phyloP scores from a whole-genome alignment of 176 grass and related monocot genomes.

The Triticum timopheevii region DNA sequence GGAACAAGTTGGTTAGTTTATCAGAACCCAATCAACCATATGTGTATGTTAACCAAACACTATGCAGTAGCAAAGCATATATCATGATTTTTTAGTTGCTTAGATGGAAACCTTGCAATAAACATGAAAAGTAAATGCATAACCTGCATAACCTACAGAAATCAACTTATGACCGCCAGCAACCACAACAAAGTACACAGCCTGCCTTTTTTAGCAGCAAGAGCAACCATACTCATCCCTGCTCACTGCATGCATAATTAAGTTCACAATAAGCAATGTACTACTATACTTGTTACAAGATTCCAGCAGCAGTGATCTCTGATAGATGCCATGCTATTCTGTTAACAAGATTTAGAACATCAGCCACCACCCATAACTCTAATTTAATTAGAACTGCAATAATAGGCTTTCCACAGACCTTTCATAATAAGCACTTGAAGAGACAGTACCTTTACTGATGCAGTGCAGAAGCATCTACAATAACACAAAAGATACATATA shows the following conservation, averaged over 20 bases:
- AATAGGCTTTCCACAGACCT: constrained; percentile 23
- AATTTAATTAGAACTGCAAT: background rate
- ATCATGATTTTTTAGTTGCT: background rate
- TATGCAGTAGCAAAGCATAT: background rate
- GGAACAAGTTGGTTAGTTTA: background rate
- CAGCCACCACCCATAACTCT: background rate
- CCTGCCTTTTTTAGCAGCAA: constrained; percentile 85
- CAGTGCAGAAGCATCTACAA: constrained; percentile 24
- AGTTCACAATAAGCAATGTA: background rate
- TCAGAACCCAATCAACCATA: background rate
- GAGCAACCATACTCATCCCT: constrained; percentile 94
- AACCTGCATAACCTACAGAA: constrained; percentile 26
- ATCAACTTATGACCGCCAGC: constrained; percentile 84
- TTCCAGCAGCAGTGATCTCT: background rate
- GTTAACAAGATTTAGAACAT: constrained; percentile 33
- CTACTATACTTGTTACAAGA: background rate
- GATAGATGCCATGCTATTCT: constrained; percentile 33
- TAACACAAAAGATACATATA: constrained; percentile 12
- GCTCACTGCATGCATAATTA: background rate
- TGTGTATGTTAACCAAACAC: background rate
- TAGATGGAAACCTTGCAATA: background rate
- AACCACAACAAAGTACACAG: constrained; percentile 94
- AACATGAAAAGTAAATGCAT: background rate
- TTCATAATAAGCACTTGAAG: constrained; percentile 10
- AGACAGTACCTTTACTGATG: background rate